Evolutionary conservation across 768 basidiomycete species (phyloP).

Genomic region (Kwoniella sp.): DNA sequence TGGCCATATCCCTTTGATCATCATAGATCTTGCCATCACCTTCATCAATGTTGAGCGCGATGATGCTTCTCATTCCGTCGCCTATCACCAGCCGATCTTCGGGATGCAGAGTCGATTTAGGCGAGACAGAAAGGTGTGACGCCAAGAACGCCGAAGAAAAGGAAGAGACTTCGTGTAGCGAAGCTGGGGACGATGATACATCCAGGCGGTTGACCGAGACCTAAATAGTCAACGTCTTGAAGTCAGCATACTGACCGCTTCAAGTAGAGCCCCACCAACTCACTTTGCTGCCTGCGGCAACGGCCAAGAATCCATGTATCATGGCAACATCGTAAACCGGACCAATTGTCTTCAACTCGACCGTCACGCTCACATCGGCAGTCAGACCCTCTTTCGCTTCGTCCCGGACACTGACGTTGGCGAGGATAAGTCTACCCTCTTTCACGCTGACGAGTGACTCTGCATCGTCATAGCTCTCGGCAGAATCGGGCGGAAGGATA

Average conservation of each 20-base stretch:
- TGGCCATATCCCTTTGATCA: slow-evolving; percentile 51
- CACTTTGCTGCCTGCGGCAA: slow-evolving; percentile 50
- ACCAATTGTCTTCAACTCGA: slow-evolving; percentile 20
- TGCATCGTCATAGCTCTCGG: slow-evolving; percentile 29
- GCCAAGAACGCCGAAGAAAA: slow-evolving; percentile 51
- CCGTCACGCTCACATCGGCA: slow-evolving; percentile 16
- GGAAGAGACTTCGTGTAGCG: slow-evolving; percentile 28
- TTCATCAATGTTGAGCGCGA: slow-evolving; percentile 41
- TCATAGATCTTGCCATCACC: slow-evolving; percentile 37
- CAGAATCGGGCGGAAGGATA: slow-evolving; percentile 38
- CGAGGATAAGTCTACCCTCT: slow-evolving; percentile 36
- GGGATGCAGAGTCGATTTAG: slow-evolving; percentile 14
- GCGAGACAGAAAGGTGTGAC: slow-evolving; percentile 39
- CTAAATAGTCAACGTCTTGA: slow-evolving; percentile 10
- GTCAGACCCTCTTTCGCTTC: slow-evolving; percentile 1
- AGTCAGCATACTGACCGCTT: not conserved
- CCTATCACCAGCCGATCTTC: slow-evolving; percentile 49
- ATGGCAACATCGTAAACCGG: slow-evolving; percentile 47
- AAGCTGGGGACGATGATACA: slow-evolving; percentile 13
- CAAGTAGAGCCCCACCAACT: slow-evolving; percentile 4
- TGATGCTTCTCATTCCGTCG: slow-evolving; percentile 54
- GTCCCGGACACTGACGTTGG: slow-evolving; percentile 21
- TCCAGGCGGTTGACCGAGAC: slow-evolving; percentile 35
- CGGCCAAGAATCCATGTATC: slow-evolving; percentile 49
- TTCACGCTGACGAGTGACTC: slow-evolving; percentile 25